Evolutionary conservation across 2,329 filamentous ascomycete species (phyloP).

Genomic region (Phoma sp.): DNA sequence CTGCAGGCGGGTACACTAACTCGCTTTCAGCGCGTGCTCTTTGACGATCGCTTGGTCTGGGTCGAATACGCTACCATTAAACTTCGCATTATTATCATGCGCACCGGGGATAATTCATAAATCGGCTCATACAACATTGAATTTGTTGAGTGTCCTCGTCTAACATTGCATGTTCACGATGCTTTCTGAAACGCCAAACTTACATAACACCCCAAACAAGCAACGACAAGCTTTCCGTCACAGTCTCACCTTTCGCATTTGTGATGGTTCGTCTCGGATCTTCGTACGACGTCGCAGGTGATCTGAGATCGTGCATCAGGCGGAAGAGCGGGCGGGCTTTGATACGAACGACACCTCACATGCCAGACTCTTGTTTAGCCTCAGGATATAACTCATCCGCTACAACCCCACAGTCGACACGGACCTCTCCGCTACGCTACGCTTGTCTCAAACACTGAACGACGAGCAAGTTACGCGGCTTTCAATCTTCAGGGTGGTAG

Average conservation of each 20-base stretch:
- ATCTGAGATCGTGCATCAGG: not conserved
- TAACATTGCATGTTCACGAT: slow-evolving; percentile 10
- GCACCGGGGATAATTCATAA: not conserved
- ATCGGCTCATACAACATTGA: not conserved
- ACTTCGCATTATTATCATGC: not conserved
- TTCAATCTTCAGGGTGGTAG: too few species aligned
- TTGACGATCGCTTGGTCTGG: not conserved
- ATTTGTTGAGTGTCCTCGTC: slow-evolving; percentile 2
- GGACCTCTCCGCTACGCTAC: not conserved
- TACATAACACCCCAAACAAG: slow-evolving; percentile 5
- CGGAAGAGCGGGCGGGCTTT: not conserved
- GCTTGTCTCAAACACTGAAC: not conserved
- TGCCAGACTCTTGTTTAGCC: not conserved
- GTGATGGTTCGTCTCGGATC: slow-evolving; percentile 9
- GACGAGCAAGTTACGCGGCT: too few species aligned
- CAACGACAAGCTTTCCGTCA: slow-evolving; percentile 17
- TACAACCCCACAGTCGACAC: not conserved
- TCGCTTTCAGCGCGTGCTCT: not conserved
- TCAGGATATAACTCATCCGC: not conserved
- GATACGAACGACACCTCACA: slow-evolving; percentile 5
- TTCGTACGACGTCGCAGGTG: not conserved
- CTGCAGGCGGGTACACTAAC: not conserved
- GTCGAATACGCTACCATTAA: not conserved
- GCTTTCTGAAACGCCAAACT: slow-evolving; percentile 5
- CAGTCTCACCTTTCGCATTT: slow-evolving; percentile 3